These are phyloP conservation scores for Pseudogymnoascus sp. DNA, from an alignment of 2,329 filamentous ascomycete genomes.

Conservation along the genomic window DNA sequence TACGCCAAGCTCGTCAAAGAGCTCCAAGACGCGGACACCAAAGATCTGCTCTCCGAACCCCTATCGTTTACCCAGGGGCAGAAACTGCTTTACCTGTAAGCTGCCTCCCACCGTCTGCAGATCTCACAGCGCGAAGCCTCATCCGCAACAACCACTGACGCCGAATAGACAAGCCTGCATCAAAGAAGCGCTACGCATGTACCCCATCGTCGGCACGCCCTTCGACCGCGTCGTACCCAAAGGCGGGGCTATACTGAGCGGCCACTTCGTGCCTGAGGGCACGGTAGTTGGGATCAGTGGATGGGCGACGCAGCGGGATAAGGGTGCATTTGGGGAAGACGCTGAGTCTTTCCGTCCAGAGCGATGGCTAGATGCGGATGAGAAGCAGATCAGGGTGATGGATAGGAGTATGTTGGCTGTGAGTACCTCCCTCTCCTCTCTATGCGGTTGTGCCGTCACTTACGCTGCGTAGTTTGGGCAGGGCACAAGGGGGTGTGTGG, in stretches of 20 bases:
- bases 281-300: conserved; percentile 8
- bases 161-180: conserved; percentile 21
- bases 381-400: conserved; percentile 6
- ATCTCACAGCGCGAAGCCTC: not conserved
- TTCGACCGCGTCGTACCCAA: conserved; percentile 3
- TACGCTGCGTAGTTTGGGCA: not conserved
- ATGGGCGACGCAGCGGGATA: conserved; percentile 11
- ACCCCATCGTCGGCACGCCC: not conserved
- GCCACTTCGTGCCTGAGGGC: conserved; percentile 1
- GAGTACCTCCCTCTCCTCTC: not conserved
- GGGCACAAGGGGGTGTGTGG: not conserved
- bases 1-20: conserved; percentile 33
- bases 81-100: conserved; percentile 35
- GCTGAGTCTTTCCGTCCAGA: conserved; percentile 14
- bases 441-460: too few species aligned
- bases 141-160: not conserved
- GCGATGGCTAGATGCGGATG: conserved; percentile 10
- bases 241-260: conserved; percentile 8
- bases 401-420: not conserved
- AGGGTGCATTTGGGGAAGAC: conserved; percentile 14
- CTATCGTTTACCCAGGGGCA: conserved; percentile 25
- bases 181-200: conserved; percentile 20
- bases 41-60: conserved; percentile 9
- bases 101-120: not conserved
- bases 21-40: conserved; percentile 25